Base-by-base conservation (phyloP, 345 rosid species). In the Aquilaria yunnanensis region DNA sequence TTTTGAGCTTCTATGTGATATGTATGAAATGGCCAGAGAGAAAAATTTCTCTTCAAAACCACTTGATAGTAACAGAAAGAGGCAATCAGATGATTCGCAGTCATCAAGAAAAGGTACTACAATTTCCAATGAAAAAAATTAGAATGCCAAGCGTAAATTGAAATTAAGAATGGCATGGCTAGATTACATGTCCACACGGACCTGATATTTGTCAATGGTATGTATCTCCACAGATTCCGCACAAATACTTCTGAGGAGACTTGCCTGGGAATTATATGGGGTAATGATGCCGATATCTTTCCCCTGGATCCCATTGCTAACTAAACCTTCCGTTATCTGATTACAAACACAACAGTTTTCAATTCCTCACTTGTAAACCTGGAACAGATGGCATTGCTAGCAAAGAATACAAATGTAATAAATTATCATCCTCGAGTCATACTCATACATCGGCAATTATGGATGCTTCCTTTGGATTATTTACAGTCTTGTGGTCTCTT, bases 191-290 rank as follows among this genome's bases (percentile, higher is more conserved):
- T 57, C 30, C 10, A 47, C 10, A 68, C 78, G 58, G 70, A 92
- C 99, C 99, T 94, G 99, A 80, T 86, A 94, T 71, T 90, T 90
- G 66, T 94, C 99, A 60, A 94, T 90, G 64, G 97, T 94, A 73
- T 94, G 96, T 57, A 84, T 81, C 85, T 94, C 99, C 74, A 94
- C 92, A 33, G 88, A 78, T 48, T 71, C 59, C 3, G 32, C 55
- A 56, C 69, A 58, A 69, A 85, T 65, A 45, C 72, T 73, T 71
- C 80, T 74, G 59, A 90, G 83, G 70, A 90, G 90, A 78, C 74
- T 83, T 41, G 81, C 87, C 77, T 93, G 97, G 29, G 98, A 79
- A 72, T 93, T 93, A 74, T 93, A 93, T 33, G 98, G 98, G 62
- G 97, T 88, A 61, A 93, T 93, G 70, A 90, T 82, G 61, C 98